Evolutionary conservation across 805 yeast species (phyloP).

Genomic region (Starmerella vitae): DNA sequence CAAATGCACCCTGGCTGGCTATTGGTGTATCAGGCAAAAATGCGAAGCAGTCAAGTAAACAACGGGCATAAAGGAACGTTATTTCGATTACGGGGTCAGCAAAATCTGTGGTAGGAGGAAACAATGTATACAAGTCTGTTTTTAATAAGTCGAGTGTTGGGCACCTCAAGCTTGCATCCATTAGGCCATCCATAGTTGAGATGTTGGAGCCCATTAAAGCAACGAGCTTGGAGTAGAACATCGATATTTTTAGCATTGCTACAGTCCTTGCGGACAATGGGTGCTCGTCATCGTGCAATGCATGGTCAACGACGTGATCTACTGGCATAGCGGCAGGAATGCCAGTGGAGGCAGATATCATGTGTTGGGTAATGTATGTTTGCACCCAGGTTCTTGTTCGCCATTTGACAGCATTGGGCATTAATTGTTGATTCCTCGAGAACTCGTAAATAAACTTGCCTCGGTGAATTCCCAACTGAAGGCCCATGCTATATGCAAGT

Average conservation of each 20-base stretch:
- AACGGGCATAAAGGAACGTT: constrained; percentile 60
- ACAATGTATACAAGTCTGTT: constrained; percentile 59
- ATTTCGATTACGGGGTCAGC: constrained; percentile 57
- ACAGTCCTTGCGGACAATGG: constrained; percentile 43
- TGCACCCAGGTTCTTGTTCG: constrained; percentile 87
- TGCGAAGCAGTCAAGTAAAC: constrained; percentile 78
- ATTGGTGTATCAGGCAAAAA: constrained; percentile 66
- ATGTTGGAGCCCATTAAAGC: constrained; percentile 80
- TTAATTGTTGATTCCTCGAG: constrained; percentile 72
- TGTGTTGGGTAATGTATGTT: constrained; percentile 74
- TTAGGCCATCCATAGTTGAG: constrained; percentile 72
- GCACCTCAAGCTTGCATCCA: constrained; percentile 72
- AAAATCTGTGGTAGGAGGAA: constrained; percentile 33
- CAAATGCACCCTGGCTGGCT: constrained; percentile 75
- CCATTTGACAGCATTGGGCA: constrained; percentile 89
- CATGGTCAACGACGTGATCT: constrained; percentile 69
- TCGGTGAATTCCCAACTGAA: constrained; percentile 79
- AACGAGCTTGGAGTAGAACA: constrained; percentile 72
- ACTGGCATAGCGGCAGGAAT: constrained; percentile 76
- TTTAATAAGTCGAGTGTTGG: constrained; percentile 66
- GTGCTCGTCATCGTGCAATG: constrained; percentile 47
- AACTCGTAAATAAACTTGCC: constrained; percentile 87
- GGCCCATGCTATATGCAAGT: constrained; percentile 67
- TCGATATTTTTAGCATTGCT: constrained; percentile 56
- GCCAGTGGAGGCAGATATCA: constrained; percentile 80